A percentile compares a stretch with the other conserved stretches of the same genome.
These are phyloP conservation scores for Solanum microdontum DNA, from an alignment of 257 asterid species.

Conservation along the genomic window DNA sequence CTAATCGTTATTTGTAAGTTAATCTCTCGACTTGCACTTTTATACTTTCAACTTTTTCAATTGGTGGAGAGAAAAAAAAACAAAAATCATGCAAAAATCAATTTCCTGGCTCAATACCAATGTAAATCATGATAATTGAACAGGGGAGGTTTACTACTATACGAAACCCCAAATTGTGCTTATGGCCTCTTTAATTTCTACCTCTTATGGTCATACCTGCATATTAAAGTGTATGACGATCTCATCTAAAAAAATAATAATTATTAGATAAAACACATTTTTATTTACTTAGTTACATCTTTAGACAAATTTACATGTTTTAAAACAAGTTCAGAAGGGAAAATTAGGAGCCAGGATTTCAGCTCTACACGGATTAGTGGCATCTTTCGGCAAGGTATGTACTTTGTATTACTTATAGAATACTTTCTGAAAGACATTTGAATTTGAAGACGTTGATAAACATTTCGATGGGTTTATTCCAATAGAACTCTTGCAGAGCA, in stretches of 20 bases:
- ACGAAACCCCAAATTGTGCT: too few species aligned
- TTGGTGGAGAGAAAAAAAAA: neutral
- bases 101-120: neutral
- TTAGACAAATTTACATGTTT: neutral
- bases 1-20: neutral
- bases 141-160: too few species aligned
- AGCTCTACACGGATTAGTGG: constrained; percentile 26
- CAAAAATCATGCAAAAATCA: too few species aligned
- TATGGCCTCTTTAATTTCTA: too few species aligned
- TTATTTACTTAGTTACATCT: neutral
- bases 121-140: too few species aligned
- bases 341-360: constrained; percentile 25
- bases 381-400: constrained; percentile 25
- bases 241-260: neutral
- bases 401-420: too few species aligned
- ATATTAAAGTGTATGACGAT: too few species aligned
- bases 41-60: neutral
- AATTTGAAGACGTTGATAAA: too few species aligned
- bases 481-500: too few species aligned
- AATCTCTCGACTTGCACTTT: neutral
- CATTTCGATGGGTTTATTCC: too few species aligned
- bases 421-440: too few species aligned
- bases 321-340: constrained; percentile 11
- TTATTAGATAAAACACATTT: neutral
- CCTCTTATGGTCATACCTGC: too few species aligned